phyloP scores from a whole-genome alignment of 768 basidiomycete genomes.

The Trametes cubensis region DNA sequence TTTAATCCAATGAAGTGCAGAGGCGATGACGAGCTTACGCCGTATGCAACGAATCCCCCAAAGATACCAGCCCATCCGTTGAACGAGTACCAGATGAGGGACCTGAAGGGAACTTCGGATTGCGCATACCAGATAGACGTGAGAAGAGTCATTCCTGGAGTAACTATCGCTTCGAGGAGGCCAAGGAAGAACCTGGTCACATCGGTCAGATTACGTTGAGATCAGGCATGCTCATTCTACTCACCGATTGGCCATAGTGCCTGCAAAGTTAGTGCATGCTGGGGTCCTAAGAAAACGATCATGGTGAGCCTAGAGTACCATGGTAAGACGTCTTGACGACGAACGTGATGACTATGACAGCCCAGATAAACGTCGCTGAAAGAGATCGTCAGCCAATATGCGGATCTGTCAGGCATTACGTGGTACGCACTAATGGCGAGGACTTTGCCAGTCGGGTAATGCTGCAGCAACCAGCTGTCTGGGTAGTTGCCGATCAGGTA shows the following conservation, averaged over 20 bases:
- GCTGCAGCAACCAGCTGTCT: constrained; percentile 35
- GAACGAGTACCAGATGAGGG: constrained; percentile 28
- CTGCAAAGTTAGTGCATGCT: constrained; percentile 19
- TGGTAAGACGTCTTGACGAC: neutral
- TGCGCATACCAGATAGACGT: constrained; percentile 27
- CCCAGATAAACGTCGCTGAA: constrained; percentile 36
- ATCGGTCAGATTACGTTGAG: neutral
- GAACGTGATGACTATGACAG: constrained; percentile 34
- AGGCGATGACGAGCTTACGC: no score
- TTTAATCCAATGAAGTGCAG: no score
- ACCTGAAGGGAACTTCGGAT: constrained; percentile 22
- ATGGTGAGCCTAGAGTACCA: neutral
- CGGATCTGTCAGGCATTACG: no score
- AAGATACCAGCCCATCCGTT: constrained; percentile 28
- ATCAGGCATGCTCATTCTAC: neutral
- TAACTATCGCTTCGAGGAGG: constrained; percentile 24
- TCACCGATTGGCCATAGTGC: constrained; percentile 20
- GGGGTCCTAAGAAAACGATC: constrained; percentile 10
- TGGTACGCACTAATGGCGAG: constrained; percentile 22
- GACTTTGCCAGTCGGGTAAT: constrained; percentile 27
- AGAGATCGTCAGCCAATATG: constrained; percentile 13
- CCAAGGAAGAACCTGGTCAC: constrained; percentile 23
- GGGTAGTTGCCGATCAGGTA: constrained; percentile 37
- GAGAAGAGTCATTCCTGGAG: constrained; percentile 23
- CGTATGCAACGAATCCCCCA: constrained; percentile 24